These are phyloP conservation scores for Aphanomyces euteiches DNA, from an alignment of 352 stramenopile genomes.

Conservation along the genomic window DNA sequence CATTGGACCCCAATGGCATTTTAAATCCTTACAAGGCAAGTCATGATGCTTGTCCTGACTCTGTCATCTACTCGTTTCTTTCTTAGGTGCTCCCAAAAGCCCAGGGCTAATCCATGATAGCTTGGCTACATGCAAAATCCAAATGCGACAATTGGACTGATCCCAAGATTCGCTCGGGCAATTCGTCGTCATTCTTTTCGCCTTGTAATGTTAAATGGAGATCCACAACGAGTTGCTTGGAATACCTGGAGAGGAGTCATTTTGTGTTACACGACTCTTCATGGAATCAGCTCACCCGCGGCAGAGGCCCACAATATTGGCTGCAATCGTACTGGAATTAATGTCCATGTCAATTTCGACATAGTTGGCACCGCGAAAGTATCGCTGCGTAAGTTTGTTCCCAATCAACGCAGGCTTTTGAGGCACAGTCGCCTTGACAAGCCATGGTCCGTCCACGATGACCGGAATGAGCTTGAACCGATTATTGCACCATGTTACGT, in stretches of 20 bases:
- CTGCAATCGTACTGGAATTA: slow-evolving; percentile 63
- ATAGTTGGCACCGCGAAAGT: slow-evolving; percentile 76
- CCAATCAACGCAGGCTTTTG: slow-evolving; percentile 81
- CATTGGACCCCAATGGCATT: slow-evolving; percentile 95
- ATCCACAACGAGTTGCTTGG: slow-evolving; percentile 58
- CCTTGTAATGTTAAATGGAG: slow-evolving; percentile 78
- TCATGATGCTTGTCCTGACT: slow-evolving; percentile 20
- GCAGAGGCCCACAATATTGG: slow-evolving; percentile 75
- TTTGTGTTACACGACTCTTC: background rate
- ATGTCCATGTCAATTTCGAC: slow-evolving; percentile 87
- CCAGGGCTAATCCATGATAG: slow-evolving; percentile 26
- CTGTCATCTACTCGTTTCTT: too few relatives aligned
- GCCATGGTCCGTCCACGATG: slow-evolving; percentile 76
- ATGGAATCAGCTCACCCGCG: slow-evolving; percentile 47
- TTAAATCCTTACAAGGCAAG: slow-evolving; percentile 96
- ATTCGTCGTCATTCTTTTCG: slow-evolving; percentile 50
- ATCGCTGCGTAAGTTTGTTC: slow-evolving; percentile 83
- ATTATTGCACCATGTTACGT: slow-evolving; percentile 55
- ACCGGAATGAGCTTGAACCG: slow-evolving; percentile 89
- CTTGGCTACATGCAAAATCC: slow-evolving; percentile 49
- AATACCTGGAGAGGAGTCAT: slow-evolving; percentile 7
- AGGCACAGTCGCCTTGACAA: slow-evolving; percentile 75
- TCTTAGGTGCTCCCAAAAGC: background rate
- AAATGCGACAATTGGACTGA: slow-evolving; percentile 56
- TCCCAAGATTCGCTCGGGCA: slow-evolving; percentile 69